A percentile compares a stretch with the other conserved stretches of the same genome.
phyloP scores from a whole-genome alignment of 1,284 basidiomycete genomes.

The Bjerkandera adusta region DNA sequence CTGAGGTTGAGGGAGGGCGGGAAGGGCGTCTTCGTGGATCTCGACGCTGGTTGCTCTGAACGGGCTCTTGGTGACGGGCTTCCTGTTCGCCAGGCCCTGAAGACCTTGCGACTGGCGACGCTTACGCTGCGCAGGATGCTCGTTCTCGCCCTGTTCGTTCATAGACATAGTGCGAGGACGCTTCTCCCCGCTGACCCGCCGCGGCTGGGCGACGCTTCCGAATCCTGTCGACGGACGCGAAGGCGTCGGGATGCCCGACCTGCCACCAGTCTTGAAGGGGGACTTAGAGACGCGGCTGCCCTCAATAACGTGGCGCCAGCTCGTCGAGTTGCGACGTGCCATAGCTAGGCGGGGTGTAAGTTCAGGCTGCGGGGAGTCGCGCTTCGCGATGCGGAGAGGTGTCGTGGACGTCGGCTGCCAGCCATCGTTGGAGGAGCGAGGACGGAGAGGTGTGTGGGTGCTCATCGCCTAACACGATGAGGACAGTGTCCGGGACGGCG shows the following conservation, averaged over 20 bases:
- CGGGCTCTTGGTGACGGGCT: constrained; percentile 85
- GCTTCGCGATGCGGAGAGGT: constrained; percentile 72
- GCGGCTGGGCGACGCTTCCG: constrained; percentile 32
- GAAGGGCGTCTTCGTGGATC: constrained; percentile 7
- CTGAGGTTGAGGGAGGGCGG: constrained; percentile 2
- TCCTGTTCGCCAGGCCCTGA: constrained; percentile 68
- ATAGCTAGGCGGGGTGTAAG: constrained; percentile 35
- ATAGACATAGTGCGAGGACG: constrained; percentile 65
- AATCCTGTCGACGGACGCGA: constrained; percentile 34
- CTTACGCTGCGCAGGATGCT: constrained; percentile 66
- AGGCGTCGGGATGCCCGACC: constrained; percentile 38
- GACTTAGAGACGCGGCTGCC: constrained; percentile 88
- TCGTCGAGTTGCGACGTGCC: constrained; percentile 75
- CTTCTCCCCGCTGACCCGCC: constrained; percentile 72
- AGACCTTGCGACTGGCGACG: constrained; percentile 75
- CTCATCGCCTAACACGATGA: constrained; percentile 27
- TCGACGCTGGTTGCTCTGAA: constrained; percentile 45
- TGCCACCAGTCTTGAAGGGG: constrained; percentile 72
- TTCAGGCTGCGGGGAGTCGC: constrained; percentile 40
- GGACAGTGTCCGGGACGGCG: constrained; percentile 11
- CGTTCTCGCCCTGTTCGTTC: constrained; percentile 69
- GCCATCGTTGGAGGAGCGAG: constrained; percentile 62
- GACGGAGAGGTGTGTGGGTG: constrained; percentile 40
- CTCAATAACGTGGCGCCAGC: constrained; percentile 78
- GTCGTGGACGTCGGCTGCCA: constrained; percentile 36